These are phyloP conservation scores for Kondoa malvinella DNA, from an alignment of 768 basidiomycete genomes.

Conservation along the genomic window DNA sequence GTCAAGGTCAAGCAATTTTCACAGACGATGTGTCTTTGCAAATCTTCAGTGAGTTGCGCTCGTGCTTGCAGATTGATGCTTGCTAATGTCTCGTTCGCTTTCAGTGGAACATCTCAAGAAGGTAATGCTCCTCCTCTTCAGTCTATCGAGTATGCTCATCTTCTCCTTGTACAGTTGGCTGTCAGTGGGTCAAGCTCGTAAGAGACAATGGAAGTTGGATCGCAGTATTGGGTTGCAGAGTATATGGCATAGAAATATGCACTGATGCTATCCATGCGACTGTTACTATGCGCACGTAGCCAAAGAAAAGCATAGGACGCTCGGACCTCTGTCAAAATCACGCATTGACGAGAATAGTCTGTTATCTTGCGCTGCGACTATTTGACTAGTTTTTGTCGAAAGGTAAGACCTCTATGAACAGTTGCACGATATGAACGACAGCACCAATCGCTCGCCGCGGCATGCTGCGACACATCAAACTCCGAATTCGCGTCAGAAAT, in stretches of 20 bases:
- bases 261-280: no score
- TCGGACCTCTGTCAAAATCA: no score
- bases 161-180: not conserved
- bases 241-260: no score
- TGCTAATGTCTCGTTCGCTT: slow-evolving; percentile 7
- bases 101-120: slow-evolving; percentile 21
- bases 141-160: not conserved
- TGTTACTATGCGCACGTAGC: no score
- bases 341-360: no score
- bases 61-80: not conserved
- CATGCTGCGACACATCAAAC: not conserved
- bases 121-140: not conserved
- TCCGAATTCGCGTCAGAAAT: not conserved
- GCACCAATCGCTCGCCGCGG: not conserved
- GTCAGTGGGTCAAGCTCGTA: slow-evolving; percentile 2
- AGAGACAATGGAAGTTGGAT: no score
- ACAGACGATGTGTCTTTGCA: slow-evolving; percentile 97
- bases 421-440: not conserved
- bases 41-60: slow-evolving; percentile 65
- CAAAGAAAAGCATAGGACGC: no score
- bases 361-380: no score
- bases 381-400: no score
- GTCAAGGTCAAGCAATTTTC: slow-evolving; percentile 78
- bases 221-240: no score
- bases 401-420: no score